These are phyloP conservation scores for Talaromyces trachyspermus DNA, from an alignment of 495 filamentous ascomycete genomes.

Conservation along the genomic window DNA sequence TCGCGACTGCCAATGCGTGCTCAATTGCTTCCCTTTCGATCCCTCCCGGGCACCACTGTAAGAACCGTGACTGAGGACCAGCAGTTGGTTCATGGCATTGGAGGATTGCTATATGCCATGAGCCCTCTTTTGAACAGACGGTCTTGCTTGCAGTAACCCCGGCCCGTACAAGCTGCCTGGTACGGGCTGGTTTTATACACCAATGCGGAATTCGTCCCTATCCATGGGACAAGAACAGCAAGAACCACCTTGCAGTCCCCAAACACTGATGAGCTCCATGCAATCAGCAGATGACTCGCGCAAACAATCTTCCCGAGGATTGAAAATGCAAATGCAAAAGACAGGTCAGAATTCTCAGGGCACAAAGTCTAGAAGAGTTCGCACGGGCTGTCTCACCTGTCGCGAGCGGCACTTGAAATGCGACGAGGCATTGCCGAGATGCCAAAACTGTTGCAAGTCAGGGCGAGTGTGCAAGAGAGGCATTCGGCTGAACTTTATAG, in stretches of 20 bases:
- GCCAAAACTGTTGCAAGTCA: constrained; percentile 84
- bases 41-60: too few relatives aligned
- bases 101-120: too few relatives aligned
- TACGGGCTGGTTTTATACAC: too few relatives aligned
- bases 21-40: too few relatives aligned
- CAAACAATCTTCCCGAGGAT: background rate
- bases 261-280: too few relatives aligned
- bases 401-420: constrained; percentile 71
- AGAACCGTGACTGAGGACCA: too few relatives aligned
- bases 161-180: too few relatives aligned
- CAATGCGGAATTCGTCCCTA: background rate
- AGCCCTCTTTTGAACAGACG: too few relatives aligned
- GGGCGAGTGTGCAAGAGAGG: constrained; percentile 80
- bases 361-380: constrained; percentile 59
- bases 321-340: background rate
- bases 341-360: constrained; percentile 9
- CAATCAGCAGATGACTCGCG: background rate
- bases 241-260: background rate
- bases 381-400: constrained; percentile 74
- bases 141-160: too few relatives aligned
- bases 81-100: too few relatives aligned
- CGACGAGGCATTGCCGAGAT: constrained; percentile 75
- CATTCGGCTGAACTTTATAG: constrained; percentile 87
- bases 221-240: background rate
- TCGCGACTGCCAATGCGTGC: too few relatives aligned